phyloP scores from a whole-genome alignment of 805 yeast species.

The Kodamaea kakaduensis region DNA sequence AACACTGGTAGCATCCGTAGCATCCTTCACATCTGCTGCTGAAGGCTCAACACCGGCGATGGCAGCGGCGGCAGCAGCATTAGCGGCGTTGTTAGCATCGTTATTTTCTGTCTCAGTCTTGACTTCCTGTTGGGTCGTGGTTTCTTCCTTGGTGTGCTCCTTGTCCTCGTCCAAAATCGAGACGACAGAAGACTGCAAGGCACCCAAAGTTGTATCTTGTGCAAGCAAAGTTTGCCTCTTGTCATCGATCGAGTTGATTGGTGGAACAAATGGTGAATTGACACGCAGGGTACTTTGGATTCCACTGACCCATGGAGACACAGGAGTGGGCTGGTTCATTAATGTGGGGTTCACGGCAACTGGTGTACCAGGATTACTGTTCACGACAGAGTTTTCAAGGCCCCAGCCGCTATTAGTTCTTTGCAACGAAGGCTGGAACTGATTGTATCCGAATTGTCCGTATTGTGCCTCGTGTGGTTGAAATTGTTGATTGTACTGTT shows the following conservation, averaged over 20 bases:
- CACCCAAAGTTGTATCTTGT: too few species aligned
- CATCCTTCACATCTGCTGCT: too few species aligned
- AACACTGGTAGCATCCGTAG: too few species aligned
- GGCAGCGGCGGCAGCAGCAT: background rate
- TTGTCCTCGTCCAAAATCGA: too few species aligned
- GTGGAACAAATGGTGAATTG: conserved; percentile 38
- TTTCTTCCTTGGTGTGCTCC: too few species aligned
- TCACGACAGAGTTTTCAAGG: conserved; percentile 21
- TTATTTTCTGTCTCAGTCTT: too few species aligned
- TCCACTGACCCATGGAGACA: conserved; percentile 40
- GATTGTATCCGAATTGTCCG: conserved; percentile 6
- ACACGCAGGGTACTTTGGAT: conserved; percentile 34
- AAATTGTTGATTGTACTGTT: conserved; percentile 8
- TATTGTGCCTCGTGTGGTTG: conserved; percentile 1
- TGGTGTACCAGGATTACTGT: conserved; percentile 28
- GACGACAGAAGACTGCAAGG: too few species aligned
- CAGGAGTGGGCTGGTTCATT: conserved; percentile 33
- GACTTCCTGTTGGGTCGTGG: too few species aligned
- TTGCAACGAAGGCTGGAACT: conserved; percentile 27
- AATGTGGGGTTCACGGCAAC: conserved; percentile 21
- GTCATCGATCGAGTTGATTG: too few species aligned
- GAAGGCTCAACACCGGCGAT: too few species aligned
- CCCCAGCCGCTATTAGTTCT: conserved; percentile 40
- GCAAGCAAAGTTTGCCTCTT: too few species aligned
- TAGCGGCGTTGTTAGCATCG: too few species aligned